These are phyloP conservation scores for Colletotrichum musicola DNA, from an alignment of 2,329 filamentous ascomycete genomes.

Conservation along the genomic window DNA sequence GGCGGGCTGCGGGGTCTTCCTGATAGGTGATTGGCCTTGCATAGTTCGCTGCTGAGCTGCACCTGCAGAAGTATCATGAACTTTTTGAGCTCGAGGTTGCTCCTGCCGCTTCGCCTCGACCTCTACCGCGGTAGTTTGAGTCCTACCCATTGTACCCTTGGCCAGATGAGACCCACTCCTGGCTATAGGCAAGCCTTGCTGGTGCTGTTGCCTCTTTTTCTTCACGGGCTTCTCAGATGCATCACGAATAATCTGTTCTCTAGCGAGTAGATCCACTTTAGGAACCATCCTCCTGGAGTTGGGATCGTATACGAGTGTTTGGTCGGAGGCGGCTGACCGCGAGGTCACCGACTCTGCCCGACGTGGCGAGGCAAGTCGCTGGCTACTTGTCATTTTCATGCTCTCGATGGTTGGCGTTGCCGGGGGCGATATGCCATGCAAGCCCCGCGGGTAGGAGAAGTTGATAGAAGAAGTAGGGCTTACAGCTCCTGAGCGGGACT, in stretches of 20 bases:
- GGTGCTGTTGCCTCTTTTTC: slow-evolving; percentile 55
- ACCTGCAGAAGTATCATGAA: not conserved
- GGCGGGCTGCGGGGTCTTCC: not conserved
- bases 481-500: slow-evolving; percentile 57
- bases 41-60: slow-evolving; percentile 10
- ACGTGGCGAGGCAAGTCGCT: slow-evolving; percentile 43
- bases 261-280: slow-evolving; percentile 56
- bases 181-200: slow-evolving; percentile 46
- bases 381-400: slow-evolving; percentile 40
- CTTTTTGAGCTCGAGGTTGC: slow-evolving; percentile 2
- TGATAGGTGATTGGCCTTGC: not conserved
- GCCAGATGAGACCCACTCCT: slow-evolving; percentile 60
- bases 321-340: slow-evolving; percentile 47
- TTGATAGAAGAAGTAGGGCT: slow-evolving; percentile 67
- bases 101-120: slow-evolving; percentile 35
- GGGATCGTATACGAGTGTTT: slow-evolving; percentile 71
- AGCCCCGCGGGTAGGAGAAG: slow-evolving; percentile 67
- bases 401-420: slow-evolving; percentile 44
- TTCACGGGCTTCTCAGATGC: slow-evolving; percentile 53
- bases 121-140: slow-evolving; percentile 62
- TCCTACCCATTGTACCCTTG: slow-evolving; percentile 66
- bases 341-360: slow-evolving; percentile 43
- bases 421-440: slow-evolving; percentile 57
- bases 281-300: slow-evolving; percentile 74
- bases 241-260: slow-evolving; percentile 57